Evolutionary conservation across 768 basidiomycete genomes (phyloP).

Genomic region (Floccularia luteovirens): DNA sequence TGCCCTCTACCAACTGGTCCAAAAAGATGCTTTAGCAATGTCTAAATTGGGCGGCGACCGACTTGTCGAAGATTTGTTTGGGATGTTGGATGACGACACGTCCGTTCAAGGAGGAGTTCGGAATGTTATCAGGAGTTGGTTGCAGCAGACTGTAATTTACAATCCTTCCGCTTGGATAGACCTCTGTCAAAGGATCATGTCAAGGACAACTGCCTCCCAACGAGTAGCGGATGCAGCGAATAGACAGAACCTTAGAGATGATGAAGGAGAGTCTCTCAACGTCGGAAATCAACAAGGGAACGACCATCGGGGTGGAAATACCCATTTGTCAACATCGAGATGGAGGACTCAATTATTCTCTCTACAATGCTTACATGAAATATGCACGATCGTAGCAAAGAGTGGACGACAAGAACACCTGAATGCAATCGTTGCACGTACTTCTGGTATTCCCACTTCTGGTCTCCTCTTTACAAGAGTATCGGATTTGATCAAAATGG

Average conservation of each 20-base stretch:
- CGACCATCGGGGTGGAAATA: conserved; percentile 21
- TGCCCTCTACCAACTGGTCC: conserved; percentile 93
- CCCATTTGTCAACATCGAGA: conserved; percentile 61
- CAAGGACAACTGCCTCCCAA: conserved; percentile 81
- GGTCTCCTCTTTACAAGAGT: conserved; percentile 79
- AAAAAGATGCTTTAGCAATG: conserved; percentile 87
- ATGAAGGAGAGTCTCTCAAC: conserved; percentile 91
- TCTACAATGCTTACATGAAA: conserved; percentile 83
- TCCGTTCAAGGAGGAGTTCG: conserved; percentile 91
- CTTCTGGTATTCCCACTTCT: conserved; percentile 40
- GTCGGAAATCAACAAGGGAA: conserved; percentile 38
- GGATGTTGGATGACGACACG: conserved; percentile 91
- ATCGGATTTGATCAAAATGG: conserved; percentile 93
- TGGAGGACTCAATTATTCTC: conserved; percentile 98
- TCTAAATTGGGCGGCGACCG: conserved; percentile 91
- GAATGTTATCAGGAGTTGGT: conserved; percentile 90
- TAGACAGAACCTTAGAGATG: conserved; percentile 57
- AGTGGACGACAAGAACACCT: conserved; percentile 81
- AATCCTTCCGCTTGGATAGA: conserved; percentile 98
- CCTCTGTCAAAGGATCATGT: conserved; percentile 95
- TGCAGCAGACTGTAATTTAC: conserved; percentile 87
- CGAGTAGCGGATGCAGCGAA: conserved; percentile 61
- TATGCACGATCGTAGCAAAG: conserved; percentile 66
- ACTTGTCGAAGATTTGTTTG: conserved; percentile 91
- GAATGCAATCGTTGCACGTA: conserved; percentile 64